Evolutionary conservation across 1,139 yeast species (phyloP).

Genomic region (Scheffersomyces titani): DNA sequence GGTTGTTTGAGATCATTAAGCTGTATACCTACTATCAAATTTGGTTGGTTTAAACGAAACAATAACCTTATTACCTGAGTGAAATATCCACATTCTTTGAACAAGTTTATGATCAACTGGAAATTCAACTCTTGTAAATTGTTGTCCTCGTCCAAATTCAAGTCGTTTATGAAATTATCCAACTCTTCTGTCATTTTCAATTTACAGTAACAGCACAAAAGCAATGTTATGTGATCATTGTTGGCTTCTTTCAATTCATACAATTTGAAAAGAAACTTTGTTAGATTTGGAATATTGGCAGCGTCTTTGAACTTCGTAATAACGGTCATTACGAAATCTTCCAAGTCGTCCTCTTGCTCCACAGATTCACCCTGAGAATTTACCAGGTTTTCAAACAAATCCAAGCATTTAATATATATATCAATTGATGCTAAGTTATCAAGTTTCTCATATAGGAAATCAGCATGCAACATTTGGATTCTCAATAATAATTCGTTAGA

Average conservation of each 20-base stretch:
- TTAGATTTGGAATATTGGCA: conserved; percentile 68
- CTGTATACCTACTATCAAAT: conserved; percentile 74
- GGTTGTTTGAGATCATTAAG: conserved; percentile 68
- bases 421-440: conserved; percentile 69
- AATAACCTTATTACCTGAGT: conserved; percentile 73
- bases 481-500: conserved; percentile 41
- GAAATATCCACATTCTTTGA: conserved; percentile 75
- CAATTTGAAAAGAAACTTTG: conserved; percentile 62
- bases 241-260: conserved; percentile 56
- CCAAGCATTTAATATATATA: conserved; percentile 56
- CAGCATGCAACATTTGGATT: conserved; percentile 71
- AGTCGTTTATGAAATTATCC: conserved; percentile 54
- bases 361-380: conserved; percentile 4
- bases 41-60: conserved; percentile 70
- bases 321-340: conserved; percentile 70
- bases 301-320: conserved; percentile 84
- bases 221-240: conserved; percentile 77
- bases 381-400: conserved; percentile 13
- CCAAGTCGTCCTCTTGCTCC: conserved; percentile 23
- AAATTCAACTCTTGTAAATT: conserved; percentile 56
- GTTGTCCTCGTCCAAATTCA: conserved; percentile 25
- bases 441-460: conserved; percentile 64
- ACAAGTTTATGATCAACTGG: conserved; percentile 67
- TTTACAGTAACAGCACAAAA: conserved; percentile 83
- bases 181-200: conserved; percentile 63